Percentiles rank a stretch among this genome's conserved stretches.
These are phyloP conservation scores for Heliosperma pusillum DNA, from an alignment of 148 eudicot genomes.

Conservation along the genomic window DNA sequence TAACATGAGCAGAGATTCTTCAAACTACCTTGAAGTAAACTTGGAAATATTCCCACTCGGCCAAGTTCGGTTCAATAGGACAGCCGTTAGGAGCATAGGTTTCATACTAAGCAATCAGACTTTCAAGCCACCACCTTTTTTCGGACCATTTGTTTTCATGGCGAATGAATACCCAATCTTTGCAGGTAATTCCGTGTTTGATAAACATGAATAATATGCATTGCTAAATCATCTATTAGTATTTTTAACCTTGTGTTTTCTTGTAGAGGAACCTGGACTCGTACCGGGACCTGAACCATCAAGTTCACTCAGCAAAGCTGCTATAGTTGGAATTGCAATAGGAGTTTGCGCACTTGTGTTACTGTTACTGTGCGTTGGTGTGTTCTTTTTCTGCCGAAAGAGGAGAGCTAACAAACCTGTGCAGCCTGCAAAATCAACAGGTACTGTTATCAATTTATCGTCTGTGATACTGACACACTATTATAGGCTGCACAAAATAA, in stretches of 20 bases:
- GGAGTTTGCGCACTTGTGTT: slow-evolving; percentile 47
- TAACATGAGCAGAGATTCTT: slow-evolving; percentile 35
- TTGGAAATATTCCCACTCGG: slow-evolving; percentile 45
- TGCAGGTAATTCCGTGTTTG: slow-evolving; percentile 33
- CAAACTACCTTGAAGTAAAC: slow-evolving; percentile 37
- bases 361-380: slow-evolving; percentile 32
- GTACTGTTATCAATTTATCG: slow-evolving; percentile 34
- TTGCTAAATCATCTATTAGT: background rate
- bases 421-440: slow-evolving; percentile 36
- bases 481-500: background rate
- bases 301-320: slow-evolving; percentile 30
- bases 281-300: slow-evolving; percentile 11
- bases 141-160: slow-evolving; percentile 44
- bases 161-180: slow-evolving; percentile 33
- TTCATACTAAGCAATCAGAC: slow-evolving; percentile 62
- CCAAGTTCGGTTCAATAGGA: slow-evolving; percentile 45
- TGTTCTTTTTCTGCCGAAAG: slow-evolving; percentile 38
- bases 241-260: background rate
- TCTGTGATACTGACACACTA: too few relatives aligned
- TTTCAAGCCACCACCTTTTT: slow-evolving; percentile 40
- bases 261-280: slow-evolving; percentile 22
- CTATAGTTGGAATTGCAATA: slow-evolving; percentile 44
- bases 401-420: slow-evolving; percentile 36
- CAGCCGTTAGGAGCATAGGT: slow-evolving; percentile 38
- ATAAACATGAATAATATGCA: background rate